These are phyloP conservation scores for Psidium guajava DNA, from an alignment of 345 rosid genomes.

Conservation along the genomic window DNA sequence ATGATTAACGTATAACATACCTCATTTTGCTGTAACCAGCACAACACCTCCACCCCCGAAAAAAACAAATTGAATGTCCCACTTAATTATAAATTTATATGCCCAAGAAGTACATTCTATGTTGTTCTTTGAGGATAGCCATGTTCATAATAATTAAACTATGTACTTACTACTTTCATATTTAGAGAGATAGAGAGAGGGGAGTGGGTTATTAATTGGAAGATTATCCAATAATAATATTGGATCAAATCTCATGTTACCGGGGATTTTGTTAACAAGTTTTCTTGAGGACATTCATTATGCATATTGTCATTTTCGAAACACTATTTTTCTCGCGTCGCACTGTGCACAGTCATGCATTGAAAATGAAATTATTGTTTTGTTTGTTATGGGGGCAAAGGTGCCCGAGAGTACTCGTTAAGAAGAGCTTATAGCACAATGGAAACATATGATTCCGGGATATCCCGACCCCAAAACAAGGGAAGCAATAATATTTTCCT, in stretches of 20 bases:
- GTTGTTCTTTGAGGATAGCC: background rate
- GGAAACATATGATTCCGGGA: background rate
- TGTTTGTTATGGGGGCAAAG: background rate
- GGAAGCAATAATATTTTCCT: background rate
- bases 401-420: background rate
- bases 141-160: background rate
- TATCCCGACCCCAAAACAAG: background rate
- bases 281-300: background rate
- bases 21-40: background rate
- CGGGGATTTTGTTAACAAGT: background rate
- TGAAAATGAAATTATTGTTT: background rate
- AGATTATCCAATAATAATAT: background rate
- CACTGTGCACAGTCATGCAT: background rate
- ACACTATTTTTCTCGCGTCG: background rate
- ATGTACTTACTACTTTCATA: background rate
- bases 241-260: background rate
- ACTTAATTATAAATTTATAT: background rate
- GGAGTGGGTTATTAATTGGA: background rate
- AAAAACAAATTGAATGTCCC: background rate
- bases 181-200: background rate
- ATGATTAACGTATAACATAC: background rate
- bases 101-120: background rate
- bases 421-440: background rate
- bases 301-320: background rate
- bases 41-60: background rate